Evolutionary conservation across 192 early-diverging fungal species (phyloP), one percentile per base, ranked within the genome.

Genomic region (Coemansia sp.): DNA sequence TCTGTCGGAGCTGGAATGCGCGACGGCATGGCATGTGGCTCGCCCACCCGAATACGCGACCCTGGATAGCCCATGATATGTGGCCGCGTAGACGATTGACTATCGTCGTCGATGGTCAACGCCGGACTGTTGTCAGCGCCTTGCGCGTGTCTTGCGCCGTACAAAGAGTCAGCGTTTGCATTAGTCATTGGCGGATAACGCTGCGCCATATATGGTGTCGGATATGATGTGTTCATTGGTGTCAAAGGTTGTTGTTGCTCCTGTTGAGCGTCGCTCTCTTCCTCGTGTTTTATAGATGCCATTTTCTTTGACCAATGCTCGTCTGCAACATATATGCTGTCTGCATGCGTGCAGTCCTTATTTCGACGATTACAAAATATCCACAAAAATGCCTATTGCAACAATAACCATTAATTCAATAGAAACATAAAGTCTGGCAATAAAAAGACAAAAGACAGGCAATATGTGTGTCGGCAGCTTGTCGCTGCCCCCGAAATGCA

Each of bases 11-110:
- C 41, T 4, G 41, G 12, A 43, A 43, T 43, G 2, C 41, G 41
- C 9, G 41, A 43, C 41, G 41, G 41, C 11, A 32, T 8, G 41
- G 41, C 11, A 43, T 12, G 22, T n/a, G 41, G 13, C 4, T 4
- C 16, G 13, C 1, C n/a, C 20, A 7, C 39, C 1, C 14, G 57
- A 19, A 4, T 39, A 2, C 6, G 39, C 55, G 39, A 41, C 20
- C 68, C 76, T 37, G 76, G 76, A 14, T 62, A 32, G 18, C 71
- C 71, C 64, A 70, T 67, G 38, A 73, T 66, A 27, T 79, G 71
- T 0, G 71, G 64, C 4, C 63, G 64, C 0, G 54, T 70, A n/a
- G 71, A 73, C 2, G 76, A 59, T 13, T 56, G 60, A 53, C 71
- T 79, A 58, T 70, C 71, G 61, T 66, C 54, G 64, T 71, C 68